Base-by-base conservation (phyloP, 2,329 filamentous ascomycete genomes). In the Colletotrichum tofieldiae region DNA sequence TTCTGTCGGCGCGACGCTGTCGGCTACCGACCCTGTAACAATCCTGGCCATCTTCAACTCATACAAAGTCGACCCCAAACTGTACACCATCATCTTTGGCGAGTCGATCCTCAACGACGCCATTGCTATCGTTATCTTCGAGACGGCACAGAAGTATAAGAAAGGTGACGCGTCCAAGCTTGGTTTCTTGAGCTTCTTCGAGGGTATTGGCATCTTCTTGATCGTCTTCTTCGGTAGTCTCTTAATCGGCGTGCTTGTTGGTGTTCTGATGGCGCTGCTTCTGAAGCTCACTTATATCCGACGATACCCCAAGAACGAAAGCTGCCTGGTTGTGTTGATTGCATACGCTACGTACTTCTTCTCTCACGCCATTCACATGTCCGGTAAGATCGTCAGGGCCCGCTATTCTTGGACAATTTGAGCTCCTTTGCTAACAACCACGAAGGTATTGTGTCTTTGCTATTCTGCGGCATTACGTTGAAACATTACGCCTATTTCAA, bases 401-500 rank as follows among this genome's bases (percentile, higher is more conserved):
- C 18, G 8, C n/a, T n/a, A 11, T n/a, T 72, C 26, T 62, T 51
- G 41, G 49, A 35, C 7, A 1, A 23, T 11, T 14, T n/a, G n/a
- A 51, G 16, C 35, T 20, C 7, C 39, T 52, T 52, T 12, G 35
- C 73, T 79, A n/a, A 78, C 62, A 23, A 20, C 18, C 11, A 51
- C 9, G 37, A 76, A 96, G 94, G 95, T 76, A 99, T 99, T 78
- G 96, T 99, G 76, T 97, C 96, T 32, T 87, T 99, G 71, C 87
- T 99, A 1, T 99, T 99, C 86, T 99, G 96, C 82, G 96, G 96
- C 67, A 99, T 99, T 77, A 98, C 96, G 14, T 87, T 99, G 75
- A 99, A 99, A 83, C 96, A 99, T 81, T 99, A 99, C 79, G 96
- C 96, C 74, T 99, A 99, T 84, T 98, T 98, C 88, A 99, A 99